Evolutionary conservation across 768 basidiomycete genomes (phyloP).

Genomic region (Pisolithus marmoratus): DNA sequence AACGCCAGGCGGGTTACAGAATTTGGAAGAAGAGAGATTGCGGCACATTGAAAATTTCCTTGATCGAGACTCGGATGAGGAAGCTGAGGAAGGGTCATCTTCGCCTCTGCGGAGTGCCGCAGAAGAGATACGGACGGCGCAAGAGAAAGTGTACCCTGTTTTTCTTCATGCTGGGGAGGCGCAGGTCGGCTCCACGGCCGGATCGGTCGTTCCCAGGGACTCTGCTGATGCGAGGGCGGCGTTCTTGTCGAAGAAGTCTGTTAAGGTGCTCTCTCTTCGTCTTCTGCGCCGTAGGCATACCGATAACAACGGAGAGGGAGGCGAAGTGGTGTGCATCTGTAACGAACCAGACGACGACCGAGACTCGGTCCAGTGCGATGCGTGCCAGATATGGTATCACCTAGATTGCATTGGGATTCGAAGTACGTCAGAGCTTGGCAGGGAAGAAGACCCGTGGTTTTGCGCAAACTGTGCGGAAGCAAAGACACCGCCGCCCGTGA

Average conservation of each 20-base stretch:
- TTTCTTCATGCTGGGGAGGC: conserved; percentile 33
- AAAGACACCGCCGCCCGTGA: conserved; percentile 37
- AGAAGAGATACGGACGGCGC: conserved; percentile 29
- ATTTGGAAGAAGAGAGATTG: conserved; percentile 54
- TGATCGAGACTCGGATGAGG: conserved; percentile 63
- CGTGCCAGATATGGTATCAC: conserved; percentile 79
- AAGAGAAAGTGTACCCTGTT: conserved; percentile 60
- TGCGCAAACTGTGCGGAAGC: conserved; percentile 49
- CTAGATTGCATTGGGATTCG: conserved; percentile 72
- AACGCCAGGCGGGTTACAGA: conserved; percentile 45
- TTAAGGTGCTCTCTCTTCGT: conserved; percentile 54
- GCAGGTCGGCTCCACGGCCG: conserved; percentile 6
- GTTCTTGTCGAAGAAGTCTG: conserved; percentile 64
- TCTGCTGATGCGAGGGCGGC: conserved; percentile 75
- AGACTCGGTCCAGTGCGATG: conserved; percentile 79
- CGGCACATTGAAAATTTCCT: conserved; percentile 66
- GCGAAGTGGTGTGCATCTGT: conserved; percentile 61
- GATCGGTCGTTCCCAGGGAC: conserved; percentile 49
- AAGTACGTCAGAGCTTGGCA: conserved; percentile 58
- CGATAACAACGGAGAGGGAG: conserved; percentile 38
- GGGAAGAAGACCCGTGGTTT: conserved; percentile 78
- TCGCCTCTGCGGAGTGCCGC: conserved; percentile 6
- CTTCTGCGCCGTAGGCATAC: conserved; percentile 36
- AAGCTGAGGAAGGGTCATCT: conserved; percentile 23
- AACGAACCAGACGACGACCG: conserved; percentile 61